These are phyloP conservation scores for Colletotrichum sublineola DNA, from an alignment of 2,329 filamentous ascomycete genomes.

Conservation along the genomic window DNA sequence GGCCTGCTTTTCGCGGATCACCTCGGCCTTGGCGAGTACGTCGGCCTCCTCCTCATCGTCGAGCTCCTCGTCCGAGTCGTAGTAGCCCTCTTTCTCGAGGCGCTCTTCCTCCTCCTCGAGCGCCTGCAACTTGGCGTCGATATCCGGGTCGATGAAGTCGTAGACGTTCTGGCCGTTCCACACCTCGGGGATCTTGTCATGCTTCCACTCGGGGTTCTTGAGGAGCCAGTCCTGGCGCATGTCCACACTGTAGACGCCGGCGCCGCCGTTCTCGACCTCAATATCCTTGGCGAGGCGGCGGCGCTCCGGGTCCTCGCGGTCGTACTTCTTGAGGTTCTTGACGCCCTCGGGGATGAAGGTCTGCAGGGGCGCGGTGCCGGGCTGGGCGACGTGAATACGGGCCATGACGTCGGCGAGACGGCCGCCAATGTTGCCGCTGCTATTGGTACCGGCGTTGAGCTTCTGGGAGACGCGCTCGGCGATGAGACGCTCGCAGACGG, in stretches of 20 bases:
- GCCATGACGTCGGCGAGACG: slow-evolving; percentile 91
- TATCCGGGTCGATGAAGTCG: slow-evolving; percentile 97
- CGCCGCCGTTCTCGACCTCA: slow-evolving; percentile 92
- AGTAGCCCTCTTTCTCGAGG: slow-evolving; percentile 91
- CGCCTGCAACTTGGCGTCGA: slow-evolving; percentile 90
- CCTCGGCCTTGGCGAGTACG: slow-evolving; percentile 88
- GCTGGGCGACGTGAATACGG: slow-evolving; percentile 96
- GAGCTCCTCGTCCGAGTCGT: slow-evolving; percentile 85
- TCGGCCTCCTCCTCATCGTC: slow-evolving; percentile 93
- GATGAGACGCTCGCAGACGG: slow-evolving; percentile 91
- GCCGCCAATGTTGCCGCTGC: slow-evolving; percentile 80
- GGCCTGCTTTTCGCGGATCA: slow-evolving; percentile 94
- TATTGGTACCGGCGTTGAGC: slow-evolving; percentile 89
- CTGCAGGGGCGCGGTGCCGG: slow-evolving; percentile 84
- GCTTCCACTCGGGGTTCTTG: slow-evolving; percentile 91
- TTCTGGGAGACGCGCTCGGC: slow-evolving; percentile 96
- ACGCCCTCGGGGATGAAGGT: slow-evolving; percentile 89
- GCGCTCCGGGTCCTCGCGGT: slow-evolving; percentile 89
- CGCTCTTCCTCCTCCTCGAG: slow-evolving; percentile 96
- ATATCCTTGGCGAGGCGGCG: slow-evolving; percentile 85
- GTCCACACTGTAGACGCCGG: slow-evolving; percentile 96
- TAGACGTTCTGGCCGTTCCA: slow-evolving; percentile 97
- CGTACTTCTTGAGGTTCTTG: slow-evolving; percentile 87
- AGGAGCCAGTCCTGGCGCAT: slow-evolving; percentile 90
- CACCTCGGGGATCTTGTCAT: slow-evolving; percentile 95